A percentile compares a stretch with the other conserved stretches of the same genome.
Evolutionary conservation across 495 filamentous ascomycete species (phyloP).

Genomic region (Penicillium bialowiezense): DNA sequence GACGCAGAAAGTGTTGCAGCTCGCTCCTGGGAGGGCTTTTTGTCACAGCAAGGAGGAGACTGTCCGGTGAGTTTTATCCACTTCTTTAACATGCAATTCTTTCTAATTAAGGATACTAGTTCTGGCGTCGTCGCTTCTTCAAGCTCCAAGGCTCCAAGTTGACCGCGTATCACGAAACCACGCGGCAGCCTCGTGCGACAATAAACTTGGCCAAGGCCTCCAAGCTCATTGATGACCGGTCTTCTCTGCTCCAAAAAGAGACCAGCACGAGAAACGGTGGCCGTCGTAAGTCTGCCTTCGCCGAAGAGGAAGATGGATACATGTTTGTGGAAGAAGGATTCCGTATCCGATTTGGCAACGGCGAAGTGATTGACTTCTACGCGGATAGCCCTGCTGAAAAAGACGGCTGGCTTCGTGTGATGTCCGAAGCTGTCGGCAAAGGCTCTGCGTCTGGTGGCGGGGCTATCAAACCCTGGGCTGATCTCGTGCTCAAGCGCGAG

Average conservation of each 20-base stretch:
- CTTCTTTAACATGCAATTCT: slow-evolving; percentile 1
- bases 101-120: slow-evolving; percentile 64
- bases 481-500: slow-evolving; percentile 66
- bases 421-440: slow-evolving; percentile 81
- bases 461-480: slow-evolving; percentile 68
- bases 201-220: slow-evolving; percentile 94
- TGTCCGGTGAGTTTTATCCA: slow-evolving; percentile 73
- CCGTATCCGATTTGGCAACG: slow-evolving; percentile 95
- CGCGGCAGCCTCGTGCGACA: slow-evolving; percentile 89
- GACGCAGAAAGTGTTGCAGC: slow-evolving; percentile 74
- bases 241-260: slow-evolving; percentile 76
- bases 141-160: slow-evolving; percentile 87
- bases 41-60: slow-evolving; percentile 96
- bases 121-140: slow-evolving; percentile 97
- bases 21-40: slow-evolving; percentile 77
- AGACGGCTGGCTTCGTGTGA: slow-evolving; percentile 89
- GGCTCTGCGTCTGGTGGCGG: slow-evolving; percentile 41
- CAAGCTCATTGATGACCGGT: slow-evolving; percentile 89
- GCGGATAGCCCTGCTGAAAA: slow-evolving; percentile 84
- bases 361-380: slow-evolving; percentile 97
- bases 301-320: slow-evolving; percentile 97
- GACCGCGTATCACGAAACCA: slow-evolving; percentile 94
- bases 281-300: slow-evolving; percentile 89
- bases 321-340: slow-evolving; percentile 99
- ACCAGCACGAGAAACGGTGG: slow-evolving; percentile 69